These are phyloP conservation scores for Leccinum imitatum DNA, from an alignment of 768 basidiomycete genomes.

Conservation along the genomic window DNA sequence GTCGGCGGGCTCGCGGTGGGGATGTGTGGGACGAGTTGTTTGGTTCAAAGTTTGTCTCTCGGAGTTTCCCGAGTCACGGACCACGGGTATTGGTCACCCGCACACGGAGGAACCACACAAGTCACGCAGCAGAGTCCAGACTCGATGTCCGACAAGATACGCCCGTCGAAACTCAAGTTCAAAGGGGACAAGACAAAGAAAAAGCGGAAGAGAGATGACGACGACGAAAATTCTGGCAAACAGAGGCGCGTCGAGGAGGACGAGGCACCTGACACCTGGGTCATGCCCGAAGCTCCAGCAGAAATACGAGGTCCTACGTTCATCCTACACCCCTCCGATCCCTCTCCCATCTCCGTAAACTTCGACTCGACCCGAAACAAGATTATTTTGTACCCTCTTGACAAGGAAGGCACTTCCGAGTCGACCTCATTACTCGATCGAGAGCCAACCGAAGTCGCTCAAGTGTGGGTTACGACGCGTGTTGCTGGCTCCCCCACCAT, in stretches of 20 bases:
- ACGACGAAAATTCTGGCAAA: constrained; percentile 42
- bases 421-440: constrained; percentile 55
- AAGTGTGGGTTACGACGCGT: constrained; percentile 90
- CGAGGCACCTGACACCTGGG: constrained; percentile 74
- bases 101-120: background rate
- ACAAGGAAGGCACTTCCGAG: constrained; percentile 55
- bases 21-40: constrained; percentile 27
- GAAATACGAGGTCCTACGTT: constrained; percentile 90
- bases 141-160: constrained; percentile 48
- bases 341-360: constrained; percentile 72
- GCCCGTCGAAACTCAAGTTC: constrained; percentile 79
- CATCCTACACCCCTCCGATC: constrained; percentile 79
- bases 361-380: constrained; percentile 76
- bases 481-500: constrained; percentile 82
- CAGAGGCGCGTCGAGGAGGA: constrained; percentile 56
- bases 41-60: constrained; percentile 37
- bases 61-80: constrained; percentile 23
- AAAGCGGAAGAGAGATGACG: constrained; percentile 70
- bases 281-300: constrained; percentile 63
- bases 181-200: constrained; percentile 86
- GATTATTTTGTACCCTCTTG: constrained; percentile 62
- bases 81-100: too few relatives aligned
- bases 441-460: constrained; percentile 76
- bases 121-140: background rate
- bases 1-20: constrained; percentile 34